Conservation (phyloP, 495 filamentous ascomycete species). For the Penicillium mononematosum region DNA sequence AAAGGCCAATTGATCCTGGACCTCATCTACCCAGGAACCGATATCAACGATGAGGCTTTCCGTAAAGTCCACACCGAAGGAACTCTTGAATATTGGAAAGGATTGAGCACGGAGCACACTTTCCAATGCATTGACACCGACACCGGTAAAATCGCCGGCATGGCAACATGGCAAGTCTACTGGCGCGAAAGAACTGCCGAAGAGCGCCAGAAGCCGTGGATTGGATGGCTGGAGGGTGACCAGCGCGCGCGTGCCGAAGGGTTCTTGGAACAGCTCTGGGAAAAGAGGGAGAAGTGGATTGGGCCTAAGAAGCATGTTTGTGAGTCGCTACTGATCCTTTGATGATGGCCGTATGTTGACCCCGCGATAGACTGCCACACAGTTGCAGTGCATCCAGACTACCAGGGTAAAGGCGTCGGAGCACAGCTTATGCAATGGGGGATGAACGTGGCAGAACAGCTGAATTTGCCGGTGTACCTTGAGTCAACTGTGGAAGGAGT, state of each 20-base stretch:
- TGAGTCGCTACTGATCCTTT: slow-evolving; percentile 1
- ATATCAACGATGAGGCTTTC: slow-evolving; percentile 26
- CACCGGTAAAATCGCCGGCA: slow-evolving; percentile 26
- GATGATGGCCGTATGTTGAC: neutral
- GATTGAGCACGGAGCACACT: slow-evolving; percentile 32
- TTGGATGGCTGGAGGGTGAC: slow-evolving; percentile 14
- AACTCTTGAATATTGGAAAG: slow-evolving; percentile 33
- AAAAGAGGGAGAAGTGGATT: slow-evolving; percentile 3
- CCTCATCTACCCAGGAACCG: slow-evolving; percentile 33
- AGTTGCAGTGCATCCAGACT: slow-evolving; percentile 12
- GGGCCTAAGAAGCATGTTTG: slow-evolving; percentile 12
- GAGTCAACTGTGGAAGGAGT: slow-evolving; percentile 12
- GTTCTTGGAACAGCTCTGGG: slow-evolving; percentile 6
- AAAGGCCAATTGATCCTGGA: slow-evolving; percentile 29
- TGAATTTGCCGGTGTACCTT: slow-evolving; percentile 10
- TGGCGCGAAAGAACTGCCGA: slow-evolving; percentile 13
- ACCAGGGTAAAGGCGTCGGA: slow-evolving; percentile 12
- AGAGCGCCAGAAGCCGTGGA: slow-evolving; percentile 14
- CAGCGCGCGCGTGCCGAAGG: slow-evolving; percentile 3
- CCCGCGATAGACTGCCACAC: slow-evolving; percentile 11
- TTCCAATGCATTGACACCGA: slow-evolving; percentile 38
- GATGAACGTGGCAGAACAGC: slow-evolving; percentile 3
- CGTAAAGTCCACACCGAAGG: slow-evolving; percentile 34
- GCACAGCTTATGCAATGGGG: slow-evolving; percentile 15
- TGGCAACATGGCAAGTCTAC: slow-evolving; percentile 18